A percentile compares a stretch with the other conserved stretches of the same genome.
Evolutionary conservation across 2,329 filamentous ascomycete species (phyloP).

Genomic region (Diaporthe sp.): DNA sequence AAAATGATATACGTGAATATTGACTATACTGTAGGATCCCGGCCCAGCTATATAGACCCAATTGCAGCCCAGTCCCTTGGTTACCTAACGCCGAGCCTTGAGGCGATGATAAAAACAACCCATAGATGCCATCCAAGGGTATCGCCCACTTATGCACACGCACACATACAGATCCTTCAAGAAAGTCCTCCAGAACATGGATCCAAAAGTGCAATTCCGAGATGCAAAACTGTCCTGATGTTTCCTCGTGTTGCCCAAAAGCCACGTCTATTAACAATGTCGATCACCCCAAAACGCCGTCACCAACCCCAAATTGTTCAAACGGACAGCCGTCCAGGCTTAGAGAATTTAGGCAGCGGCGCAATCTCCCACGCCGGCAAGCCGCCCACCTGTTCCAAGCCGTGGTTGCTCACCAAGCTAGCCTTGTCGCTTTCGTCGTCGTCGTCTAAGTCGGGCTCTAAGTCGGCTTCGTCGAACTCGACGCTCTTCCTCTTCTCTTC

Average conservation of each 20-base stretch:
- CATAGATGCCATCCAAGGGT: constrained; percentile 29
- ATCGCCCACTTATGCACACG: constrained; percentile 21
- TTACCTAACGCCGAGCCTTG: constrained; percentile 14
- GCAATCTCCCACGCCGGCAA: neutral
- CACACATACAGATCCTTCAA: neutral
- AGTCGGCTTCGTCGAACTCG: constrained; percentile 62
- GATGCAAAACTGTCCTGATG: constrained; percentile 9
- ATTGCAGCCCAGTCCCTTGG: neutral
- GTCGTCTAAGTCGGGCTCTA: constrained; percentile 54
- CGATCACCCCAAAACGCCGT: constrained; percentile 3
- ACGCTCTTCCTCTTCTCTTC: constrained; percentile 75
- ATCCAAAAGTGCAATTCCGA: constrained; percentile 15
- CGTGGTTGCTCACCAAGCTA: constrained; percentile 34
- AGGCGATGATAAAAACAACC: constrained; percentile 15
- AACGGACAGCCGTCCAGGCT: neutral
- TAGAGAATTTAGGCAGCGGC: neutral
- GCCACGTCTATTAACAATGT: constrained; percentile 6
- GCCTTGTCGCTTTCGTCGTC: constrained; percentile 47
- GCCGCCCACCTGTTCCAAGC: constrained; percentile 4
- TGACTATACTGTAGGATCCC: constrained; percentile 8
- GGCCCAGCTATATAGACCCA: constrained; percentile 16
- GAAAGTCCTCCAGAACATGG: neutral
- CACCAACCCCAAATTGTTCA: neutral
- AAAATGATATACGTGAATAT: neutral
- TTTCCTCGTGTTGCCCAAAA: neutral